Percentiles rank a stretch among this genome's conserved stretches.
Conservation (phyloP, 345 rosid species). For the Eucalyptus fibrosa region DNA sequence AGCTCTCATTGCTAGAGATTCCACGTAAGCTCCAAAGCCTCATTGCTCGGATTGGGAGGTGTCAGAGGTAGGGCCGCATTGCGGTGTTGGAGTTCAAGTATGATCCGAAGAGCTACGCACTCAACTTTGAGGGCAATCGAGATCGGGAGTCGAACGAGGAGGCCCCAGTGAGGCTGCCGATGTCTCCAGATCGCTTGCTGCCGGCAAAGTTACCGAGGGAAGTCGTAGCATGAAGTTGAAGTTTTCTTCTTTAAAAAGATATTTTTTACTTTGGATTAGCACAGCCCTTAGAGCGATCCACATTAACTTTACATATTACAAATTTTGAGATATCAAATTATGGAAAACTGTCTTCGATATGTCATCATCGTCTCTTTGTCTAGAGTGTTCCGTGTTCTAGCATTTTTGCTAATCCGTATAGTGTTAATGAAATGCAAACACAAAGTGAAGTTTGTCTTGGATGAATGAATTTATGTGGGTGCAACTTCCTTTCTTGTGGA, state of each 20-base stretch:
- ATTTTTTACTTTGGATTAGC: not conserved
- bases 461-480: not conserved
- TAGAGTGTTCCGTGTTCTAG: accelerated
- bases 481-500: not conserved
- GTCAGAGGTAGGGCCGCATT: accelerated
- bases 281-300: accelerated
- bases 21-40: accelerated
- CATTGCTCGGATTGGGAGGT: not conserved
- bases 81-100: accelerated
- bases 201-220: accelerated
- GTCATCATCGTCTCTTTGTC: not conserved
- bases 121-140: accelerated
- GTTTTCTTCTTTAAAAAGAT: not conserved
- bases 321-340: not conserved
- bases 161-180: accelerated
- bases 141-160: accelerated
- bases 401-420: too few relatives aligned
- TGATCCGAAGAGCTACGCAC: not conserved
- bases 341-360: not conserved
- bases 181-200: accelerated
- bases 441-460: not conserved
- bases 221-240: not conserved
- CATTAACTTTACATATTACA: not conserved
- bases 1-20: accelerated
- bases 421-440: accelerated